phyloP scores from a whole-genome alignment of 805 yeast genomes.

The Lachancea kluyveri region DNA sequence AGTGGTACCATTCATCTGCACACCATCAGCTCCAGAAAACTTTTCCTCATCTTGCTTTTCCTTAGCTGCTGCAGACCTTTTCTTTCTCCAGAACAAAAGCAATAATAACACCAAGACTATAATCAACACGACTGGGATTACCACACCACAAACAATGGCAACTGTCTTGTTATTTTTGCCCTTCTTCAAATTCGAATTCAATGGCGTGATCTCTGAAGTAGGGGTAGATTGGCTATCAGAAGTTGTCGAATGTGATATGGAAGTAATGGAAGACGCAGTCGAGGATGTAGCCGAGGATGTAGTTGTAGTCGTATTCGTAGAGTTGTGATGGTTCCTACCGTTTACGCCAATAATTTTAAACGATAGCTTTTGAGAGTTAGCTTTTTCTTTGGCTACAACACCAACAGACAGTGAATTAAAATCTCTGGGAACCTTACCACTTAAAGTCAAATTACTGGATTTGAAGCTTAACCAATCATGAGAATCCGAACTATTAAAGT shows the following conservation, averaged over 20 bases:
- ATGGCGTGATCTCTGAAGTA: constrained; percentile 15
- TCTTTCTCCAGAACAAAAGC: constrained; percentile 50
- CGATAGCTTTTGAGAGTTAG: constrained; percentile 33
- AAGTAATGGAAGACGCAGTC: constrained; percentile 27
- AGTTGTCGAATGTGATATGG: constrained; percentile 22
- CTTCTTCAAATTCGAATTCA: constrained; percentile 8
- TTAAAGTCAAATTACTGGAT: constrained; percentile 53
- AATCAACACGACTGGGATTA: constrained; percentile 58
- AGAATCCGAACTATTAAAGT: constrained; percentile 31
- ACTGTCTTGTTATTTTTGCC: constrained; percentile 43
- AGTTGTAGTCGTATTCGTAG: constrained; percentile 21
- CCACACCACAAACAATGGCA: constrained; percentile 92
- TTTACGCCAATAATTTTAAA: constrained; percentile 52
- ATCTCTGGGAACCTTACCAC: constrained; percentile 57
- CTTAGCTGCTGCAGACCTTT: too few relatives aligned
- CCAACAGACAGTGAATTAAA: constrained; percentile 37
- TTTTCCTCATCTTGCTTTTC: constrained; percentile 27
- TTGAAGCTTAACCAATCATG: constrained; percentile 64
- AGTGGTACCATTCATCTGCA: constrained; percentile 34
- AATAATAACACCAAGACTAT: constrained; percentile 44
- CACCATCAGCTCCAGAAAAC: constrained; percentile 34
- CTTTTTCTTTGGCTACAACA: constrained; percentile 35
- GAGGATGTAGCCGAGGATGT: constrained; percentile 23
- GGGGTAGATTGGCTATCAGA: constrained; percentile 24
- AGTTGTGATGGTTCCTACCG: constrained; percentile 7